Base-by-base conservation (phyloP, 148 eudicot genomes). In the Dianthus caryophyllus region DNA sequence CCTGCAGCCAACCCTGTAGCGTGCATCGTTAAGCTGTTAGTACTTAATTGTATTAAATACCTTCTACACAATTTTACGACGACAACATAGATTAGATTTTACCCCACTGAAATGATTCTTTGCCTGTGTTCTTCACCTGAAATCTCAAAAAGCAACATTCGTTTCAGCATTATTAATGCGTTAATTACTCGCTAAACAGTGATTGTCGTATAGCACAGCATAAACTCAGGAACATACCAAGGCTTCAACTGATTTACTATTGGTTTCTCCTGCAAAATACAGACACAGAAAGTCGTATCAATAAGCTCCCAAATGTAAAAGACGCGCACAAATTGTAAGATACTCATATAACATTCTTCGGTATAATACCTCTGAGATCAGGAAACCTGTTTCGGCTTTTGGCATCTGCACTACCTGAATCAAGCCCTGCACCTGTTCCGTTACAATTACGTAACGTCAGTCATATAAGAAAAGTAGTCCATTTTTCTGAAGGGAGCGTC, bases 41-140 rank as follows among this genome's bases (percentile, higher is more conserved):
- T 41, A 41, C 44, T 24, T 47, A 25, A 24, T 5, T 7, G 38
- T 43, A 63, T 63, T 20, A 62, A 31, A 26, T 16, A 24, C 6
- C 31, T 25, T 63, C 14, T 44, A 44, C n/a, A n/a, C n/a, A n/a
- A n/a, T n/a, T n/a, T n/a, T n/a, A n/a, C n/a, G n/a, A n/a, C n/a
- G n/a, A n/a, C n/a, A n/a, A n/a, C n/a, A n/a, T 24, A 61, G 20
- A 25, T 21, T 20, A 38, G 21, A 29, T 59, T 74, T 79, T 84
- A 92, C 97, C 98, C 98, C 98, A 94, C 22, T 94, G 98, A 52
- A 94, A 13, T 11, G 97, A 82, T 75, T 94, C 98, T 68, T 88
- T 93, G 70, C 97, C 97, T 2, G 92, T 82, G 61, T 66, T 81
- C 75, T 83, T 94, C 25, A 93, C 96, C 98, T 89, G 85, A 16